Percentiles rank a stretch among this genome's conserved stretches.
These are phyloP conservation scores for Metarhizium sp. DNA, from an alignment of 2,329 filamentous ascomycete genomes.

Conservation along the genomic window DNA sequence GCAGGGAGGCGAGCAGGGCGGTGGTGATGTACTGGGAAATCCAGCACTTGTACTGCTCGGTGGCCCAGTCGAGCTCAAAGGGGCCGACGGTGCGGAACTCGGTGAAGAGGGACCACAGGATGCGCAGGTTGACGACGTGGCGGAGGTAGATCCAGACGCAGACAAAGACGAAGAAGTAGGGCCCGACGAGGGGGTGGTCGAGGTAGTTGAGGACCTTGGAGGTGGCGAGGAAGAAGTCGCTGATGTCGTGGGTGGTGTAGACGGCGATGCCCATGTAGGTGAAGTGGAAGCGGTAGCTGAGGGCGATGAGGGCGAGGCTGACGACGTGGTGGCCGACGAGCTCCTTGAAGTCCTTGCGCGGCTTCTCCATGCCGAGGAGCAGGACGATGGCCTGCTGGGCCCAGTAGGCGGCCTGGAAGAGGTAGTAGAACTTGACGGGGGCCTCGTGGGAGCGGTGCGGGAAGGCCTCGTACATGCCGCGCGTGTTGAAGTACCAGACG, in stretches of 20 bases:
- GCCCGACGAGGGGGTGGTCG: conserved; percentile 65
- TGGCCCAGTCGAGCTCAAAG: conserved; percentile 67
- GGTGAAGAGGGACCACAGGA: conserved; percentile 66
- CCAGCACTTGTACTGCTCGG: conserved; percentile 67
- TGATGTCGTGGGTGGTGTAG: conserved; percentile 90
- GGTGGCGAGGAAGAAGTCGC: conserved; percentile 89
- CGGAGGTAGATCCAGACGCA: conserved; percentile 80
- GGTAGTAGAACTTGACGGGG: conserved; percentile 88
- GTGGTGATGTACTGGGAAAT: conserved; percentile 61
- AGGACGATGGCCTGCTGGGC: conserved; percentile 87
- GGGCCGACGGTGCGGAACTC: conserved; percentile 67
- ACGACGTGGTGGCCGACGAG: conserved; percentile 87
- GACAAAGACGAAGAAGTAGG: conserved; percentile 80
- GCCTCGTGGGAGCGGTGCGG: conserved; percentile 75
- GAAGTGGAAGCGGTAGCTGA: conserved; percentile 94
- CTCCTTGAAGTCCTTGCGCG: conserved; percentile 90
- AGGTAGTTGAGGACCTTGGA: conserved; percentile 91
- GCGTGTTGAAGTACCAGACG: conserved; percentile 92
- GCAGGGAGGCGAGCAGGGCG: conserved; percentile 53
- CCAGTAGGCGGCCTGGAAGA: conserved; percentile 94
- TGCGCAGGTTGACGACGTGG: conserved; percentile 72
- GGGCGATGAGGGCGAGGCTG: conserved; percentile 69
- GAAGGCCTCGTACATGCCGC: conserved; percentile 81
- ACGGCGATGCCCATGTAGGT: conserved; percentile 90
- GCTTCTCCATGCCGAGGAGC: conserved; percentile 81